Conservation (phyloP, 768 basidiomycete genomes). For the Lactarius sp. region DNA sequence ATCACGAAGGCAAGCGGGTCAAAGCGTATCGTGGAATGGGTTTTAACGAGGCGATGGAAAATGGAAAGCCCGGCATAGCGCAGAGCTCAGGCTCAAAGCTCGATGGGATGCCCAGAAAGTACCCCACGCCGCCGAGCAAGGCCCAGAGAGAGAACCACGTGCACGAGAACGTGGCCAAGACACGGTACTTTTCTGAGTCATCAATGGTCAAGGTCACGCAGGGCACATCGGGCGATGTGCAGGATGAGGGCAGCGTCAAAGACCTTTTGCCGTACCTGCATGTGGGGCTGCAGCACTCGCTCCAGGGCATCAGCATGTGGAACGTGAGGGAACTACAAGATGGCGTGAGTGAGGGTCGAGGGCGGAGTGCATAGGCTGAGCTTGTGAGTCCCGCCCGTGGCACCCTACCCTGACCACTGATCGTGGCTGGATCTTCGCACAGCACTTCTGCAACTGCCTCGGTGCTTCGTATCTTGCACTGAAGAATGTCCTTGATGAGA, state of each 20-base stretch:
- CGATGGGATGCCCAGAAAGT: constrained; percentile 36
- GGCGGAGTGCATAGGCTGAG: too few species aligned
- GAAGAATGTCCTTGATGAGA: constrained; percentile 84
- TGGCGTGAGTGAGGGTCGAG: too few species aligned
- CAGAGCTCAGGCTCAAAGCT: constrained; percentile 30
- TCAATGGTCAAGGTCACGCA: too few species aligned
- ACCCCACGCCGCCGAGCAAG: too few species aligned
- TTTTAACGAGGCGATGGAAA: constrained; percentile 76
- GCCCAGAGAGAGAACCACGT: too few species aligned
- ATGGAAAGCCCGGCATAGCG: constrained; percentile 45
- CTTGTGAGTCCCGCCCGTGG: too few species aligned
- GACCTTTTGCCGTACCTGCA: constrained; percentile 86
- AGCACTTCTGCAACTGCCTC: constrained; percentile 95
- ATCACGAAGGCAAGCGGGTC: too few species aligned
- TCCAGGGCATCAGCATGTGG: constrained; percentile 87
- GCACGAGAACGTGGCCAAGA: constrained; percentile 95
- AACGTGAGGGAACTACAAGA: constrained; percentile 60
- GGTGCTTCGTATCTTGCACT: constrained; percentile 88
- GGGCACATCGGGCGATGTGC: constrained; percentile 93
- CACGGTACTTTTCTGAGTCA: constrained; percentile 94
- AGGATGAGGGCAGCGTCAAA: constrained; percentile 93
- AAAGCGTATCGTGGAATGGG: constrained; percentile 99
- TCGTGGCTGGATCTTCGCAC: constrained; percentile 96
- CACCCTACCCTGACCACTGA: too few species aligned
- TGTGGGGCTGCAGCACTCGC: constrained; percentile 82